Evolutionary conservation across 768 basidiomycete species (phyloP).

Genomic region (Hygrocybe punicea): DNA sequence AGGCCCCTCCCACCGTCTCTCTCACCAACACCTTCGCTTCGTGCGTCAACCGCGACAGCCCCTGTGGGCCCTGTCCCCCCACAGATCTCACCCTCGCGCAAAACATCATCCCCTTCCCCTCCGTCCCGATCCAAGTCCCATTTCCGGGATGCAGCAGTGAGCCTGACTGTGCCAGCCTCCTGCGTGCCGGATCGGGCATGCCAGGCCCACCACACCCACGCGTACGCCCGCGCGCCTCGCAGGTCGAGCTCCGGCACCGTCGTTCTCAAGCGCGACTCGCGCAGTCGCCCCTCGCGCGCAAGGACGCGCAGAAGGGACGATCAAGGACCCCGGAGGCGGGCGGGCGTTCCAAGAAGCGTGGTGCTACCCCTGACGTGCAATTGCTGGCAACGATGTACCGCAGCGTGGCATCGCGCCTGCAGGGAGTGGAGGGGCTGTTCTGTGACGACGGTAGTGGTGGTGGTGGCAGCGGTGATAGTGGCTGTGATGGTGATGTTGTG

Average conservation of each 20-base stretch:
- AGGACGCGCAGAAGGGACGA: constrained; percentile 2
- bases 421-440: background rate
- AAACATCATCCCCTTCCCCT: constrained; percentile 2
- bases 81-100: background rate
- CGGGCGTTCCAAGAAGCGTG: background rate
- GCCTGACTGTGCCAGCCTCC: background rate
- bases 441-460: background rate
- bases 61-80: too few relatives aligned
- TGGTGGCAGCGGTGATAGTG: background rate
- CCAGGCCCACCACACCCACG: background rate
- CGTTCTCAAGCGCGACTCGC: constrained; percentile 11
- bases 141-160: background rate
- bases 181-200: background rate
- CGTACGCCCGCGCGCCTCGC: constrained; percentile 4
- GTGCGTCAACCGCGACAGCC: background rate
- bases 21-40: constrained; percentile 4
- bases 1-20: constrained; percentile 1
- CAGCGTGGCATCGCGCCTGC: constrained; percentile 9
- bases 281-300: constrained; percentile 8
- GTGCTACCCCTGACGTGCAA: constrained; percentile 6
- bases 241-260: constrained; percentile 9
- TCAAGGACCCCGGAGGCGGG: background rate
- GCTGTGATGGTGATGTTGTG: background rate
- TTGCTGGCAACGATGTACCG: constrained; percentile 8
- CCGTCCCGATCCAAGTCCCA: background rate